A percentile compares a stretch with the other conserved stretches of the same genome.
Conservation (phyloP, 495 filamentous ascomycete species). For the Tricharina praecox region DNA sequence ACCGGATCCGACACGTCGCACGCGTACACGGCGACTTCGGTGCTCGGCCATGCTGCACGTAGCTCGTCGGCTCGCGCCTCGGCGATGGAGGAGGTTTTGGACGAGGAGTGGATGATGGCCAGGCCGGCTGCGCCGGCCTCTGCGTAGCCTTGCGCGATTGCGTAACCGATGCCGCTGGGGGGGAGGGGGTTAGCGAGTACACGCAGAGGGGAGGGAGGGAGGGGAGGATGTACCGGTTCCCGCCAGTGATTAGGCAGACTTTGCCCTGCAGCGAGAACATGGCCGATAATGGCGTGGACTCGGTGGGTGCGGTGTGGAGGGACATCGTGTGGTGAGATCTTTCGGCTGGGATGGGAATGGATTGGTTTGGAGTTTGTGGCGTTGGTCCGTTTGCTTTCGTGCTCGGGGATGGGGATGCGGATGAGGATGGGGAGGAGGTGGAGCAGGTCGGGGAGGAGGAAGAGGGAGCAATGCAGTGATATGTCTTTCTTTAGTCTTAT, state of each 20-base stretch:
- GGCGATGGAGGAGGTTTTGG: slow-evolving; percentile 16
- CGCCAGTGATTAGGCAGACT: slow-evolving; percentile 23
- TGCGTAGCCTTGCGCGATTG: slow-evolving; percentile 21
- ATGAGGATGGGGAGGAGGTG: too few species aligned
- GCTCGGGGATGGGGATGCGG: too few species aligned
- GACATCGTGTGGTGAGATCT: slow-evolving; percentile 7
- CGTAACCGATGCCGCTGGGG: slow-evolving; percentile 21
- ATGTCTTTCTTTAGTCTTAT: too few species aligned
- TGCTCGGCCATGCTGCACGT: slow-evolving; percentile 12
- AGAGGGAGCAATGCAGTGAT: too few species aligned
- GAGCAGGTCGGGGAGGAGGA: too few species aligned
- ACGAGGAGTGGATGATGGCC: slow-evolving; percentile 24
- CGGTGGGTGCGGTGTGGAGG: slow-evolving; percentile 21
- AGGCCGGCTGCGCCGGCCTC: slow-evolving; percentile 18
- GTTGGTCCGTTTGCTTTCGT: too few species aligned
- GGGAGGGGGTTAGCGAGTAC: not conserved
- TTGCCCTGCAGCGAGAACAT: slow-evolving; percentile 20
- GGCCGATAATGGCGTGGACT: slow-evolving; percentile 22
- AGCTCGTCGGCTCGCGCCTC: slow-evolving; percentile 16
- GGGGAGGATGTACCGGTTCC: slow-evolving; percentile 17
- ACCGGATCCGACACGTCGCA: slow-evolving; percentile 18
- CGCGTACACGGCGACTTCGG: slow-evolving; percentile 15
- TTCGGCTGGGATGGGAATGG: slow-evolving; percentile 1
- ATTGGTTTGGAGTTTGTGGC: too few species aligned
- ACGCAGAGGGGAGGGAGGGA: not conserved